A percentile compares a stretch with the other conserved stretches of the same genome.
Evolutionary conservation across 2,329 filamentous ascomycete species (phyloP).

Genomic region (Onygenales sp.): DNA sequence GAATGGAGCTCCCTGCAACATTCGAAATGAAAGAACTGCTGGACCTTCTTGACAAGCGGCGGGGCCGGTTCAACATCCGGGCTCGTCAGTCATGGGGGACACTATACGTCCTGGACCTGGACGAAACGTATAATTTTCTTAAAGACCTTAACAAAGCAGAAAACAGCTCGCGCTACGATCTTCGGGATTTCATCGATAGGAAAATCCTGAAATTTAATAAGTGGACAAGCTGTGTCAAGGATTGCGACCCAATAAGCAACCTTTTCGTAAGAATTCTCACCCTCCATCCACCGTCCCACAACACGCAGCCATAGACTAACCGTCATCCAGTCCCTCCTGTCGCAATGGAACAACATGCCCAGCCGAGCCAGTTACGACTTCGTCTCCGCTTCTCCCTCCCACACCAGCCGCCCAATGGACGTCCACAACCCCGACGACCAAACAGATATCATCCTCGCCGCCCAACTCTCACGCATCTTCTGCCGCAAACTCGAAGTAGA

Average conservation of each 20-base stretch:
- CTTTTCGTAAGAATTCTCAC: conserved; percentile 25
- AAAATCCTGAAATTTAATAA: conserved; percentile 36
- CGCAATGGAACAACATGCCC: conserved; percentile 38
- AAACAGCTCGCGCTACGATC: conserved; percentile 28
- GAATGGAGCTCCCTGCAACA: conserved; percentile 31
- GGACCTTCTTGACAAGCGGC: conserved; percentile 27
- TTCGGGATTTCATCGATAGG: conserved; percentile 35
- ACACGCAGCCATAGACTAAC: not conserved
- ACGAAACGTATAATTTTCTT: conserved; percentile 32
- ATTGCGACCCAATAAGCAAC: conserved; percentile 31
- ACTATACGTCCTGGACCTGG: conserved; percentile 33
- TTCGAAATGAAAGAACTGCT: conserved; percentile 31
- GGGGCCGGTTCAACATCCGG: conserved; percentile 35
- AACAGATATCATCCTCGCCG: conserved; percentile 32
- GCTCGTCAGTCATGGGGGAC: conserved; percentile 33
- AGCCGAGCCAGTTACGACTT: conserved; percentile 36
- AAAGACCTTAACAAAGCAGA: conserved; percentile 29
- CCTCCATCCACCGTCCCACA: not conserved
- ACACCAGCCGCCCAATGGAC: conserved; percentile 29
- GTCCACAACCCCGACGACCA: conserved; percentile 26
- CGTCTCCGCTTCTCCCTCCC: conserved; percentile 20
- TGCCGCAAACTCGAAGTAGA: conserved; percentile 39
- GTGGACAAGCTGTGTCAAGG: conserved; percentile 32
- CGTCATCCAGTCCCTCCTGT: conserved; percentile 28
- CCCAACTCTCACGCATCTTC: conserved; percentile 36